Evolutionary conservation across 208 protist genomes (phyloP), one percentile per base, ranked within the genome.

Genomic region (Acanthamoeba castellanii): DNA sequence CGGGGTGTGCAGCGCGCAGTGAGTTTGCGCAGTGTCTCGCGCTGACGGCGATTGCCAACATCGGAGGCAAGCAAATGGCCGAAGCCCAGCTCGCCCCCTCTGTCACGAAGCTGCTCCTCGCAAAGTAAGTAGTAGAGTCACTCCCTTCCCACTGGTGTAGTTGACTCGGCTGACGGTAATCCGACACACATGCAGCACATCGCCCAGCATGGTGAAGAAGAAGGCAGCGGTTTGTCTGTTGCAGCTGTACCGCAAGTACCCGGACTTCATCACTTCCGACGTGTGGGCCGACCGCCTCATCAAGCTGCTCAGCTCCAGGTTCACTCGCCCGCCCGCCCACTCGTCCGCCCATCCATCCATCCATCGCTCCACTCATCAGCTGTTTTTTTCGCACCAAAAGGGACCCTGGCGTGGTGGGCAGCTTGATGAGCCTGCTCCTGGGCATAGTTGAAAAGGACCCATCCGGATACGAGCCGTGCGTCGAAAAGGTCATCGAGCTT

Each of bases 201-300:
- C 98, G 34, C 72, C 68, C 72, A 94, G 97, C 81, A 98, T 99
- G 95, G 97, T 99, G 64, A 98, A 98, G 72, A 99, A 99, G 96
- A 99, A 99, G 97, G 99, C 99, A 9, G 97, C 99, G 3, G 97
- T 99, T 27, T 98, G 98, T 57, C 96, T 99, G 78, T 98, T 99
- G 34, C 98, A 98, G 27, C 97, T 99, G 34, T 99, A 99, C 95
- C 96, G 98, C 34, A 99, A 99, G 95, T 98, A 98, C 61, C 98
- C 99, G 14, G 97, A 97, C n/a, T 70, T 97, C 27, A 70, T 97
- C 45, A 95, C 98, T 72, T 88, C 98, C 20, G 92, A 96, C 45
- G 90, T 96, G 47, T 98, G 97, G 96, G 95, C 98, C 6, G 97
- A 97, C 22, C 96, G 97, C 37, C 96, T 99, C 27, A 95, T 98